Conservation (phyloP, 2,329 filamentous ascomycete species). For the Fusarium sp. region DNA sequence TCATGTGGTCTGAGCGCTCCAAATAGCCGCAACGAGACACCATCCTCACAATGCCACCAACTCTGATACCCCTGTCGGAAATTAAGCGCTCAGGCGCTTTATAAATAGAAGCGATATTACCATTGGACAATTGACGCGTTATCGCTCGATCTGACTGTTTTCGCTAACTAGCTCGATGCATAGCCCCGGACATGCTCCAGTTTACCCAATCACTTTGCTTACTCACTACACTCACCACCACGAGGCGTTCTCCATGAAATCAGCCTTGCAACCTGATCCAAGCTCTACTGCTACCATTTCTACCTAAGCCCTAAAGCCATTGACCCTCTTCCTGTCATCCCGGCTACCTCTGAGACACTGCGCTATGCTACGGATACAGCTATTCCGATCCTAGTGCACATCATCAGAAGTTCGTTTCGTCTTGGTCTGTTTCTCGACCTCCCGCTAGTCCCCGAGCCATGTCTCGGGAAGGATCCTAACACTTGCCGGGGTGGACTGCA, state of each 20-base stretch:
- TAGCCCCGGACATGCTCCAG: constrained; percentile 30
- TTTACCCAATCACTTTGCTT: constrained; percentile 25
- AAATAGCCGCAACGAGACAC: constrained; percentile 23
- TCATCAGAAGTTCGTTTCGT: not conserved
- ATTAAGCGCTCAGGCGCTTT: constrained; percentile 46
- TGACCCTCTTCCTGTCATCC: constrained; percentile 28
- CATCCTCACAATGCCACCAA: constrained; percentile 23
- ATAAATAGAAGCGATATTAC: constrained; percentile 37
- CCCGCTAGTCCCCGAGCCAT: constrained; percentile 9
- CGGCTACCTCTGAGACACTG: constrained; percentile 33
- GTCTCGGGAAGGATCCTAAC: constrained; percentile 37
- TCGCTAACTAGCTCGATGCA: constrained; percentile 30
- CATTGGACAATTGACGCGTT: constrained; percentile 42
- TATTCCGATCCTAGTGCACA: constrained; percentile 18
- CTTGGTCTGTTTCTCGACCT: constrained; percentile 13
- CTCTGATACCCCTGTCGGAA: constrained; percentile 5
- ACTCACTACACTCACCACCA: constrained; percentile 22
- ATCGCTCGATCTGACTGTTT: constrained; percentile 35
- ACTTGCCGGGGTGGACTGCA: not conserved
- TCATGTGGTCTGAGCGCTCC: constrained; percentile 14
- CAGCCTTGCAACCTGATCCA: constrained; percentile 38
- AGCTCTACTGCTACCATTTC: constrained; percentile 1
- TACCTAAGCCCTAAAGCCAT: constrained; percentile 9
- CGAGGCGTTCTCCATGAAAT: constrained; percentile 34
- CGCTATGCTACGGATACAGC: constrained; percentile 11